phyloP scores from a whole-genome alignment of 1,284 basidiomycete genomes.

The Porogramme epimiltina region DNA sequence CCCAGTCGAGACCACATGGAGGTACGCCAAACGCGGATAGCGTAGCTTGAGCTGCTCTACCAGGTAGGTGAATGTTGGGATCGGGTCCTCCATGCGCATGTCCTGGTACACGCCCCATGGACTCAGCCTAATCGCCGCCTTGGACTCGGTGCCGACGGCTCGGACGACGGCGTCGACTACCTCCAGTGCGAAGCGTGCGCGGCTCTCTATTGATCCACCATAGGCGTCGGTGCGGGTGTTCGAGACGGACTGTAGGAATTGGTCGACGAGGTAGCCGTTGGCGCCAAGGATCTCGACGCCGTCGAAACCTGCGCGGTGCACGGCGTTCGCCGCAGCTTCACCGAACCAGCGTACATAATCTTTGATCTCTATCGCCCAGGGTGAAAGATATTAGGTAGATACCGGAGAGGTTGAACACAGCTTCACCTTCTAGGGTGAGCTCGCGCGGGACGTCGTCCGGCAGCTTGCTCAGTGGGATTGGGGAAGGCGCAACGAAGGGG shows the following conservation, averaged over 20 bases:
- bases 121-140: conserved; percentile 43
- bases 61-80: conserved; percentile 43
- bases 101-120: conserved; percentile 6
- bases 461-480: conserved; percentile 25
- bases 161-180: conserved; percentile 42
- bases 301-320: conserved; percentile 48
- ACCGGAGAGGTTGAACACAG: background rate
- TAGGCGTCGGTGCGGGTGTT: conserved; percentile 63
- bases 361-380: conserved; percentile 37
- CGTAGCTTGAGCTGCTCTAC: conserved; percentile 36
- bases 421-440: conserved; percentile 11
- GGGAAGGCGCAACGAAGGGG: conserved; percentile 40
- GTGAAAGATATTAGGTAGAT: background rate
- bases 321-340: conserved; percentile 43
- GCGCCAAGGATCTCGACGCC: conserved; percentile 36
- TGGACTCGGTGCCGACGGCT: conserved; percentile 39
- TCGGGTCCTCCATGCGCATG: conserved; percentile 44
- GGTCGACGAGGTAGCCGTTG: conserved; percentile 43
- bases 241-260: conserved; percentile 42
- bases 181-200: conserved; percentile 49
- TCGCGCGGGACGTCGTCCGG: conserved; percentile 18
- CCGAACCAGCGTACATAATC: conserved; percentile 40
- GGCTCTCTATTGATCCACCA: conserved; percentile 57
- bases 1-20: conserved; percentile 49
- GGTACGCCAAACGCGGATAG: conserved; percentile 53